These are phyloP conservation scores for Fulvia fulva DNA, from an alignment of 2,329 filamentous ascomycete genomes.

Conservation along the genomic window DNA sequence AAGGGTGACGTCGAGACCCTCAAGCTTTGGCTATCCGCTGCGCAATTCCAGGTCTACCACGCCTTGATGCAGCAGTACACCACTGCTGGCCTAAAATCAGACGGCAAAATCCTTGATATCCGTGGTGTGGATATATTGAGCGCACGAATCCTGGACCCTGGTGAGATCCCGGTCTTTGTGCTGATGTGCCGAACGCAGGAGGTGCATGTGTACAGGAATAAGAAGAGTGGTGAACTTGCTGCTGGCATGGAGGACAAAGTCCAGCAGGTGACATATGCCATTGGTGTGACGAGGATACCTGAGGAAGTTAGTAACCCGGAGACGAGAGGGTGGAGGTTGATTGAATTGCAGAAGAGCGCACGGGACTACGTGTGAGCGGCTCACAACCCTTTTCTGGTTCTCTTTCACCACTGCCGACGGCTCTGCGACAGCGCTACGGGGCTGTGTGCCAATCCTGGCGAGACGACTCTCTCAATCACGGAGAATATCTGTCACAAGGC, in stretches of 20 bases:
- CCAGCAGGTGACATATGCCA: constrained; percentile 95
- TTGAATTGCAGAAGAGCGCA: constrained; percentile 97
- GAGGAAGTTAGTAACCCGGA: constrained; percentile 97
- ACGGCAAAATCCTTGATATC: constrained; percentile 93
- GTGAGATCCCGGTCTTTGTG: constrained; percentile 92
- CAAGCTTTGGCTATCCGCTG: constrained; percentile 92
- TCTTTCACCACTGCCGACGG: not conserved
- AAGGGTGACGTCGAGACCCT: constrained; percentile 89
- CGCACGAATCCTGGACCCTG: constrained; percentile 76
- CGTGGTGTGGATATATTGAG: constrained; percentile 84
- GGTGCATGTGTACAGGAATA: constrained; percentile 92
- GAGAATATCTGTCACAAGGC: not conserved
- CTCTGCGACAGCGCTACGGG: not conserved
- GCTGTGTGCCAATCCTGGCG: not conserved
- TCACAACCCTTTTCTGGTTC: not conserved
- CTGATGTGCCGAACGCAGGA: constrained; percentile 95
- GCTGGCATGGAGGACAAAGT: constrained; percentile 99
- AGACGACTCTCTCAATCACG: not conserved
- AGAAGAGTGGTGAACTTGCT: constrained; percentile 82
- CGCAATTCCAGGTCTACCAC: constrained; percentile 93
- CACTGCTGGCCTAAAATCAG: constrained; percentile 85
- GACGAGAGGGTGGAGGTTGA: constrained; percentile 93
- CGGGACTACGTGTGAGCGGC: constrained; percentile 71
- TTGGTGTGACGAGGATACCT: constrained; percentile 86
- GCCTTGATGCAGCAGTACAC: constrained; percentile 97